These are phyloP conservation scores for Aureobasidium sp. DNA, from an alignment of 2,329 filamentous ascomycete genomes.

Conservation along the genomic window DNA sequence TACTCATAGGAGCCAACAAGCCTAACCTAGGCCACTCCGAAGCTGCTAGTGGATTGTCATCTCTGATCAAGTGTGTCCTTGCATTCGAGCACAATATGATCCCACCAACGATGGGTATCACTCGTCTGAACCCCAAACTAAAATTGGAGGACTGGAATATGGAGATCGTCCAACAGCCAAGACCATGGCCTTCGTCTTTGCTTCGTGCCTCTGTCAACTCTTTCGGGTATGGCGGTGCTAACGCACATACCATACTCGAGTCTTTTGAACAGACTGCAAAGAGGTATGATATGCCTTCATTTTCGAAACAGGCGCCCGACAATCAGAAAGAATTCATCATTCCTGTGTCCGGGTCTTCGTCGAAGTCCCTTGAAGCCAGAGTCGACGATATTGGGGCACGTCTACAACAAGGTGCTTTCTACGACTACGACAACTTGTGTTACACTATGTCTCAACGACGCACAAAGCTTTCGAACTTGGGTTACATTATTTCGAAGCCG, in stretches of 20 bases:
- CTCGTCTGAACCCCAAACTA: no score
- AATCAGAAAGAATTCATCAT: no score
- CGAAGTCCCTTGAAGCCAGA: no score
- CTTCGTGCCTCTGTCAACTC: background rate
- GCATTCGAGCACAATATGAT: background rate
- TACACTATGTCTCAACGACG: no score
- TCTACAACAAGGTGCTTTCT: no score
- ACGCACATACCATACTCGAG: background rate
- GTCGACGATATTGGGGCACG: no score
- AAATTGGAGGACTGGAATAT: background rate
- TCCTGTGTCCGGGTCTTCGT: no score
- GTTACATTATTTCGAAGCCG: no score
- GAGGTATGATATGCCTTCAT: background rate
- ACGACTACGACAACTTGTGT: no score
- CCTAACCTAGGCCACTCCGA: slow-evolving; percentile 31
- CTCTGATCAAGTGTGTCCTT: slow-evolving; percentile 25
- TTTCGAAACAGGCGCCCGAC: no score
- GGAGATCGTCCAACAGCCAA: background rate
- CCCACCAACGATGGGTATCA: background rate
- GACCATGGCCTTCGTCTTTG: background rate
- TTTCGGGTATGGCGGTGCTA: background rate
- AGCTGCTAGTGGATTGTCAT: slow-evolving; percentile 25
- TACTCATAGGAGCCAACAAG: slow-evolving; percentile 25
- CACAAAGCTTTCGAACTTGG: no score
- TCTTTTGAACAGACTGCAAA: background rate